Evolutionary conservation across 2,329 filamentous ascomycete species (phyloP).

Genomic region (Pyricularia pennisetigena): DNA sequence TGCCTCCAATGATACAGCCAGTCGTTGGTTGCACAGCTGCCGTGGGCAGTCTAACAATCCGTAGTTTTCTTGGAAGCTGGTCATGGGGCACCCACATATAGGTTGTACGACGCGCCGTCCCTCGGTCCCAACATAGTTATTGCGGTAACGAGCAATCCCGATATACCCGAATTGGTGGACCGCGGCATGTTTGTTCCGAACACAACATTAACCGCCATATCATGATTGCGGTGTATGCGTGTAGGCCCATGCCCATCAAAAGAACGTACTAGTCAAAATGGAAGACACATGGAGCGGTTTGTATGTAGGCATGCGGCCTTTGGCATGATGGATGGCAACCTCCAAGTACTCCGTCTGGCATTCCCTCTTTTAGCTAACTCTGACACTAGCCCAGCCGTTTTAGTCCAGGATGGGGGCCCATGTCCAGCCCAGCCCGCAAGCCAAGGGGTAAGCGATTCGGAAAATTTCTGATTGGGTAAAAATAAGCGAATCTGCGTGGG

Average conservation of each 20-base stretch:
- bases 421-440: neutral
- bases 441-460: constrained; percentile 21
- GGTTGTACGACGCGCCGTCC: neutral
- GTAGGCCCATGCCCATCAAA: neutral
- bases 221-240: neutral
- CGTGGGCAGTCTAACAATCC: neutral
- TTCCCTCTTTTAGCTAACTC: neutral
- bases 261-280: neutral
- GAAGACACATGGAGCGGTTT: neutral
- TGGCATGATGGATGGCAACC: neutral
- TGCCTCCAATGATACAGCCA: neutral
- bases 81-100: neutral
- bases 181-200: neutral
- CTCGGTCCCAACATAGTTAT: neutral
- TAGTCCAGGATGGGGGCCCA: neutral
- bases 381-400: neutral
- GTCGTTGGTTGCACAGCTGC: neutral
- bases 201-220: neutral
- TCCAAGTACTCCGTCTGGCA: neutral
- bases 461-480: constrained; percentile 21
- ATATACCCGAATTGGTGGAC: neutral
- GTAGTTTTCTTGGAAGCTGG: neutral
- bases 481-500: constrained; percentile 19
- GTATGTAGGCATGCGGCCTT: neutral
- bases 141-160: neutral